These are phyloP conservation scores for Mycena capillaripes DNA, from an alignment of 768 basidiomycete species.

Conservation along the genomic window DNA sequence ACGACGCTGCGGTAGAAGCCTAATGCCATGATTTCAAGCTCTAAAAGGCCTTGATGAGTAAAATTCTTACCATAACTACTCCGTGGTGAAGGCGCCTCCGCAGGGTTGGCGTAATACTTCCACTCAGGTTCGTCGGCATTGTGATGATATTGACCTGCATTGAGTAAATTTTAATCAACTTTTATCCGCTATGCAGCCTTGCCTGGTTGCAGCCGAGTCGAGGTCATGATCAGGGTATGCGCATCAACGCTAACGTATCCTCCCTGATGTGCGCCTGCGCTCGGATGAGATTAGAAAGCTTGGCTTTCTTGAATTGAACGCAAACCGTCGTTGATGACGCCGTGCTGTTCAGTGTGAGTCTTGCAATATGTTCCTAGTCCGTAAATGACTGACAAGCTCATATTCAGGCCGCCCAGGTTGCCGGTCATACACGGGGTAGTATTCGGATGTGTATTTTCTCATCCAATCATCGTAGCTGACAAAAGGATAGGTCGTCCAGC, in stretches of 20 bases:
- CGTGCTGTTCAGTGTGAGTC: conserved; percentile 19
- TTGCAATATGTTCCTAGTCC: neutral
- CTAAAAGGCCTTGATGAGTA: neutral
- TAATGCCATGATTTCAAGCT: neutral
- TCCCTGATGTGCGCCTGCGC: conserved; percentile 24
- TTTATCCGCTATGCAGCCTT: neutral
- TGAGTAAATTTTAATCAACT: neutral
- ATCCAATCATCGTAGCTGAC: conserved; percentile 26
- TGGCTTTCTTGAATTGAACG: neutral
- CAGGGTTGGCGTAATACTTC: conserved; percentile 21
- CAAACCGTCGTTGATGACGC: conserved; percentile 34
- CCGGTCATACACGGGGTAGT: conserved; percentile 31
- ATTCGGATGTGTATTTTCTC: conserved; percentile 17
- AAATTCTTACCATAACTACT: conserved; percentile 21
- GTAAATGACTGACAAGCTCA: conserved; percentile 21
- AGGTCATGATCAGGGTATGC: conserved; percentile 28
- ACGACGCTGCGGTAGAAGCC: conserved; percentile 36
- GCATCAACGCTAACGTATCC: conserved; percentile 33
- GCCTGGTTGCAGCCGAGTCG: conserved; percentile 32
- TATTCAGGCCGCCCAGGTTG: conserved; percentile 27
- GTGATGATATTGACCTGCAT: conserved; percentile 28
- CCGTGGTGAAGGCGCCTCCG: conserved; percentile 21
- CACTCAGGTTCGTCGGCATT: conserved; percentile 26
- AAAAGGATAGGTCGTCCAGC: conserved; percentile 29
- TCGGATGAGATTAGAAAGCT: neutral